Conservation (phyloP, 305 asterid species). For the Rubia tinctorum region DNA sequence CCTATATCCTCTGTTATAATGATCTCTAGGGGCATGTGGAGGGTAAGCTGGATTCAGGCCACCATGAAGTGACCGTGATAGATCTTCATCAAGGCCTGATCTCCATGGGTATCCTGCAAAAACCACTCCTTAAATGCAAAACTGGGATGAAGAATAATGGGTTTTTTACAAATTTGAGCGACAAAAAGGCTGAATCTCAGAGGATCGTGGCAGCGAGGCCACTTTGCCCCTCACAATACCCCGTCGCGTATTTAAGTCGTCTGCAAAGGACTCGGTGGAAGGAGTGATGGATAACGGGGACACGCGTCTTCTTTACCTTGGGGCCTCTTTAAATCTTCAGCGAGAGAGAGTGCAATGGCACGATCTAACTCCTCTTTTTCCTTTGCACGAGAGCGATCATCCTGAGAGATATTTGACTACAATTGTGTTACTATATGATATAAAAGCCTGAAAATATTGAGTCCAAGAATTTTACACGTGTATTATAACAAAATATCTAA, state of each 20-base stretch:
- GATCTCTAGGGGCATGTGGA: conserved; percentile 49
- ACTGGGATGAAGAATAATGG: background rate
- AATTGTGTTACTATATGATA: background rate
- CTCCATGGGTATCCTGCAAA: conserved; percentile 65
- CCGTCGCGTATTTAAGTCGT: no score
- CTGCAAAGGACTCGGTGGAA: no score
- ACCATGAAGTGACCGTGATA: conserved; percentile 52
- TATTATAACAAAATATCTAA: no score
- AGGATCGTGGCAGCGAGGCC: no score
- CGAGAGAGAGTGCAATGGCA: conserved; percentile 78
- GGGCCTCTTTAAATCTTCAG: conserved; percentile 74
- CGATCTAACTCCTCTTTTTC: conserved; percentile 90
- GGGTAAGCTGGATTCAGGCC: conserved; percentile 46
- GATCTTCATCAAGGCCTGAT: conserved; percentile 50
- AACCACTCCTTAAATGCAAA: conserved; percentile 10
- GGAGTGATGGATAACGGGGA: background rate
- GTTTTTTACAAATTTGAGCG: no score
- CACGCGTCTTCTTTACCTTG: conserved; percentile 36
- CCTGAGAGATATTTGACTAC: conserved; percentile 44
- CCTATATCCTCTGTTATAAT: conserved; percentile 22
- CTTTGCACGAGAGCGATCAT: conserved; percentile 62
- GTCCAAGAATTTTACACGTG: no score
- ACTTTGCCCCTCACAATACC: no score
- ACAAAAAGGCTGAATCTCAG: no score
- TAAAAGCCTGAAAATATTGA: background rate